Evolutionary conservation across 768 basidiomycete species (phyloP).

Genomic region (Tulasnella sp.): DNA sequence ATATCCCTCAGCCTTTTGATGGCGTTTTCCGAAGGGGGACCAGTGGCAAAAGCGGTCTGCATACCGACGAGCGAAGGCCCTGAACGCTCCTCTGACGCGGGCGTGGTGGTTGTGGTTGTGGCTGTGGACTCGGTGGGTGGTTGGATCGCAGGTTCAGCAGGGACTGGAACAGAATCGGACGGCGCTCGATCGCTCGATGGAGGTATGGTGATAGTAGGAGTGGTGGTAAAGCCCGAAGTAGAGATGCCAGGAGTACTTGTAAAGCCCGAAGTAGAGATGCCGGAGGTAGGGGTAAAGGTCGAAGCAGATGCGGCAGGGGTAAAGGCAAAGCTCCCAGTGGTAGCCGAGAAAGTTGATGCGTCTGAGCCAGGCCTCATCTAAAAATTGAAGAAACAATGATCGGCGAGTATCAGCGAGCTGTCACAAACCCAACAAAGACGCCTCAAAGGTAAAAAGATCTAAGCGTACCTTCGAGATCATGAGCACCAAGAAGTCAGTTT

Average conservation of each 20-base stretch:
- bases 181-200: slow-evolving; percentile 32
- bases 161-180: slow-evolving; percentile 1
- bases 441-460: not conserved
- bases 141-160: slow-evolving; percentile 35
- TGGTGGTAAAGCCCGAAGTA: too few relatives aligned
- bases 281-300: not conserved
- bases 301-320: slow-evolving; percentile 33
- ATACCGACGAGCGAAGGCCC: slow-evolving; percentile 45
- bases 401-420: not conserved
- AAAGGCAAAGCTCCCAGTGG: slow-evolving; percentile 31
- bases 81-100: slow-evolving; percentile 32
- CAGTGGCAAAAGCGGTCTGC: slow-evolving; percentile 65
- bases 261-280: too few relatives aligned
- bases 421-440: slow-evolving; percentile 19
- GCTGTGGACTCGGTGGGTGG: slow-evolving; percentile 34
- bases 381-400: not conserved
- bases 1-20: slow-evolving; percentile 86
- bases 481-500: slow-evolving; percentile 97
- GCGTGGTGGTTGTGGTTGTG: slow-evolving; percentile 26
- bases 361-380: not conserved
- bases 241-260: too few relatives aligned
- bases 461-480: slow-evolving; percentile 89
- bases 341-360: not conserved
- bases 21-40: slow-evolving; percentile 67
- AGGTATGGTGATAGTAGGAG: slow-evolving; percentile 35